phyloP scores from a whole-genome alignment of 2,329 filamentous ascomycete genomes.

The Fusarium pilosicola region DNA sequence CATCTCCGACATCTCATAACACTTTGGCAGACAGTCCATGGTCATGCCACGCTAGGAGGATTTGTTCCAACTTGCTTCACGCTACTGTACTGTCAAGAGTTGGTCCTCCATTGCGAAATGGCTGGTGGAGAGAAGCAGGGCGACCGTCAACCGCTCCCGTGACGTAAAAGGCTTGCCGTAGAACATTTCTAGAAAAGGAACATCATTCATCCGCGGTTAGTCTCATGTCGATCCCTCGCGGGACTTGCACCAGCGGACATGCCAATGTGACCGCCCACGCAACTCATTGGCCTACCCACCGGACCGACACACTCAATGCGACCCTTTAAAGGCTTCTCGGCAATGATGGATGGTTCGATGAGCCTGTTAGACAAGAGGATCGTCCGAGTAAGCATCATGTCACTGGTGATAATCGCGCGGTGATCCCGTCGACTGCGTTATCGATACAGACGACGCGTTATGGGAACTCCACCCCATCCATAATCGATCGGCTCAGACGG shows the following conservation, averaged over 20 bases:
- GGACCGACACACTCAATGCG: slow-evolving; percentile 11
- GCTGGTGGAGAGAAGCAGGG: slow-evolving; percentile 1
- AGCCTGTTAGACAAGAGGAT: background rate
- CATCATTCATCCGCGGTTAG: slow-evolving; percentile 14
- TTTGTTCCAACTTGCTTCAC: background rate
- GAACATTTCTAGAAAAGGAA: slow-evolving; percentile 34
- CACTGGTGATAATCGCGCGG: slow-evolving; percentile 16
- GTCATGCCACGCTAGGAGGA: background rate
- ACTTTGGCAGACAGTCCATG: background rate
- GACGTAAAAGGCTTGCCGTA: slow-evolving; percentile 23
- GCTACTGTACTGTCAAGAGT: fast-evolving
- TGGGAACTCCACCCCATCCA: slow-evolving; percentile 8
- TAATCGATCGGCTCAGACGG: slow-evolving; percentile 27
- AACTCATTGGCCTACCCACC: slow-evolving; percentile 9
- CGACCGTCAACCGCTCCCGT: slow-evolving; percentile 10
- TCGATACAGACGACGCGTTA: background rate
- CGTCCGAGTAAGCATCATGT: slow-evolving; percentile 2
- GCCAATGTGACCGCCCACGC: background rate
- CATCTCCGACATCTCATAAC: background rate
- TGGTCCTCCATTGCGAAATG: background rate
- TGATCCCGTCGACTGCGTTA: background rate
- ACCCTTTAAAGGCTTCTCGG: background rate
- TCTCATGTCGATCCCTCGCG: slow-evolving; percentile 12
- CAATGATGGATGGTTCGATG: slow-evolving; percentile 21
- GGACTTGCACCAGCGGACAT: background rate